Conservation (phyloP, 1,284 basidiomycete genomes). For the Peniophora sp. region DNA sequence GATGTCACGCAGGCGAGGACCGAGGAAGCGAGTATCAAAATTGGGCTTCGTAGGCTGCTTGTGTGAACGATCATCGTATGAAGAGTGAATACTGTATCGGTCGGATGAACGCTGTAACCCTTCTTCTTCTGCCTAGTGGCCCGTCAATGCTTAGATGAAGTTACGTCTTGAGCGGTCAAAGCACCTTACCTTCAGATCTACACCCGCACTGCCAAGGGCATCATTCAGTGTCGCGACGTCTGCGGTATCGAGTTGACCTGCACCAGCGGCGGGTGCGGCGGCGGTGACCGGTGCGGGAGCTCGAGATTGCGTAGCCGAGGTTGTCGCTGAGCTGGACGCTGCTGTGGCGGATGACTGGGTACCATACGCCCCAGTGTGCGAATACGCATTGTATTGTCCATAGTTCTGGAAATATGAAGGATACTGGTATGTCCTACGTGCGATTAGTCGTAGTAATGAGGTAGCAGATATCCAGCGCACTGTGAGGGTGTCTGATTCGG, state of each 20-base stretch:
- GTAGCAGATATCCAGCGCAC: neutral
- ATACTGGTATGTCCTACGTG: neutral
- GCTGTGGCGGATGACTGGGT: neutral
- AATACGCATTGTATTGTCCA: neutral
- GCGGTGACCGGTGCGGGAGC: constrained; percentile 1
- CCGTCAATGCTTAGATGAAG: neutral
- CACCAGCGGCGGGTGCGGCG: constrained; percentile 8
- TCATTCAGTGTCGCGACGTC: constrained; percentile 75
- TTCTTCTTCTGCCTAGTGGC: constrained; percentile 69
- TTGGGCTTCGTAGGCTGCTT: constrained; percentile 60
- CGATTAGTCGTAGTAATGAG: neutral
- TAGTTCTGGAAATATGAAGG: neutral
- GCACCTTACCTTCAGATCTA: constrained; percentile 57
- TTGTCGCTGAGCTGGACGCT: neutral
- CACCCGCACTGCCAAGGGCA: constrained; percentile 74
- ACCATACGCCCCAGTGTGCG: neutral
- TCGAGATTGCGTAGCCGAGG: constrained; percentile 13
- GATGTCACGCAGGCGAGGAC: constrained; percentile 54
- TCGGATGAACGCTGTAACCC: constrained; percentile 60
- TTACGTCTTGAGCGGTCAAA: neutral
- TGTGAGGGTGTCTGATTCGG: neutral
- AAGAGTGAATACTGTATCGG: constrained; percentile 43
- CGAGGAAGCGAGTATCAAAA: constrained; percentile 57
- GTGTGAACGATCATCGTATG: constrained; percentile 66
- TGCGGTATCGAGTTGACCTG: constrained; percentile 41